phyloP scores from a whole-genome alignment of 2,329 filamentous ascomycete genomes.

The Colletotrichum graminicola region DNA sequence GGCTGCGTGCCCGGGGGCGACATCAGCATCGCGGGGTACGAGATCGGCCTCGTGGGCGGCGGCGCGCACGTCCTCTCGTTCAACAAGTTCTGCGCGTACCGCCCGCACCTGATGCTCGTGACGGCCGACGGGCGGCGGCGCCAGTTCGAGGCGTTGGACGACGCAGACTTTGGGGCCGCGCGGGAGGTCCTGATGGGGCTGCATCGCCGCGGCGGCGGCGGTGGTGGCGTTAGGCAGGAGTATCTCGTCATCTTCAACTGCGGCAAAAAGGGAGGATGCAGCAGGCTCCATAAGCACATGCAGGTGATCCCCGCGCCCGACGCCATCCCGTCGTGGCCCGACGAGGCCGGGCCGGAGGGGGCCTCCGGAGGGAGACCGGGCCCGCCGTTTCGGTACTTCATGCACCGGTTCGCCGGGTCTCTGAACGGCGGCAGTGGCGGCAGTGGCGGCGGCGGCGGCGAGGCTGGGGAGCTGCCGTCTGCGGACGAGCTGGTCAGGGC shows the following conservation, averaged over 20 bases:
- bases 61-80: conserved; percentile 60
- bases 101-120: conserved; percentile 61
- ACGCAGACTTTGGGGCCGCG: conserved; percentile 56
- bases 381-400: conserved; percentile 54
- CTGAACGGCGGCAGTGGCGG: not conserved
- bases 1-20: conserved; percentile 53
- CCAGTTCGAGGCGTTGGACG: conserved; percentile 58
- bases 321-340: conserved; percentile 48
- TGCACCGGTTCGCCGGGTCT: conserved; percentile 47
- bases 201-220: not conserved
- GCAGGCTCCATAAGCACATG: conserved; percentile 63
- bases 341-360: not conserved
- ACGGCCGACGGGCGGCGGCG: conserved; percentile 60
- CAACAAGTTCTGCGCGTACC: conserved; percentile 63
- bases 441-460: not conserved
- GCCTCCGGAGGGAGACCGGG: conserved; percentile 15
- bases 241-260: conserved; percentile 62
- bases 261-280: conserved; percentile 58
- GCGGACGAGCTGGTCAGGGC: conserved; percentile 39
- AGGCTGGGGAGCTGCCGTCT: not conserved
- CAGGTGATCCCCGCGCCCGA: conserved; percentile 54
- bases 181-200: not conserved
- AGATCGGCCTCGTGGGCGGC: conserved; percentile 51
- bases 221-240: conserved; percentile 29
- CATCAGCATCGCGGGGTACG: conserved; percentile 56